Evolutionary conservation across 106 monocot species (phyloP).

Genomic region (Narthecium ossifragum): DNA sequence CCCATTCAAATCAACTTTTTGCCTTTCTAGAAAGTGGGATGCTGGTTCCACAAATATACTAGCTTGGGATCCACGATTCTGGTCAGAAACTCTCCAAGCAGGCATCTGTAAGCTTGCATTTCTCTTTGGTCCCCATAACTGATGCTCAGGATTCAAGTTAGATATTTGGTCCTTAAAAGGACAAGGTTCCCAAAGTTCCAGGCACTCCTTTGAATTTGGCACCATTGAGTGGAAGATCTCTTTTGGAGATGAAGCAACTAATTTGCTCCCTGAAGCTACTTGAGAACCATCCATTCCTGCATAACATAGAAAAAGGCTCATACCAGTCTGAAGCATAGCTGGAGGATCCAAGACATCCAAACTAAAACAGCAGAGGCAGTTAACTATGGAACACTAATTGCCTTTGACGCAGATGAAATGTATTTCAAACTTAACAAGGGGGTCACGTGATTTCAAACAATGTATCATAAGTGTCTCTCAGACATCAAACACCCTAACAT

Average conservation of each 20-base stretch:
- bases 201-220: conserved; percentile 12
- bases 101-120: conserved; percentile 1
- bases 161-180: conserved; percentile 23
- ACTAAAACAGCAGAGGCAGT: too few relatives aligned
- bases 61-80: conserved; percentile 9
- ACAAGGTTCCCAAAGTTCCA: conserved; percentile 13
- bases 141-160: conserved; percentile 13
- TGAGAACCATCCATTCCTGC: conserved; percentile 27
- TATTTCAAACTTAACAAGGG: too few relatives aligned
- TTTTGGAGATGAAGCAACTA: conserved; percentile 36
- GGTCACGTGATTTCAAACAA: too few relatives aligned
- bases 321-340: too few relatives aligned
- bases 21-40: conserved; percentile 3
- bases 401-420: too few relatives aligned
- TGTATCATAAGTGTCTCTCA: too few relatives aligned
- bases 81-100: conserved; percentile 17
- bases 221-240: conserved; percentile 22
- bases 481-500: too few relatives aligned
- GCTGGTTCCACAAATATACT: conserved; percentile 9
- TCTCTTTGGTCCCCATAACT: conserved; percentile 14
- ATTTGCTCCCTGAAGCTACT: conserved; percentile 34
- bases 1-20: conserved; percentile 13
- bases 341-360: too few relatives aligned
- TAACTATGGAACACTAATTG: too few relatives aligned
- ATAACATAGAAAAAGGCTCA: conserved; percentile 3